A percentile compares a stretch with the other conserved stretches of the same genome.
These are phyloP conservation scores for Sugiyamaella novakii DNA, from an alignment of 1,139 yeast species.

Conservation along the genomic window DNA sequence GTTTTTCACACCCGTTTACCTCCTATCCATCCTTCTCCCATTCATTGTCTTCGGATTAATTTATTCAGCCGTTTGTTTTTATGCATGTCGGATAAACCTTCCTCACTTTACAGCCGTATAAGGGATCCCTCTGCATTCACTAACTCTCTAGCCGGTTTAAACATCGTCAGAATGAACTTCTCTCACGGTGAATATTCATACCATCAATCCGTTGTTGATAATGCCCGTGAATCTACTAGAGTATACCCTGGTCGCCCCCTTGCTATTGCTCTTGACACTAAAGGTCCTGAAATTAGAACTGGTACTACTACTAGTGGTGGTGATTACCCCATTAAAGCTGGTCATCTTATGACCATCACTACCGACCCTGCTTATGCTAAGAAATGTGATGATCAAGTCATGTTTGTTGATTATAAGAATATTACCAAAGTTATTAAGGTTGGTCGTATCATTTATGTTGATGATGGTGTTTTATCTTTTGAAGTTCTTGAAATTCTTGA, in stretches of 20 bases:
- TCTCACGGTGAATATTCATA: constrained; percentile 97
- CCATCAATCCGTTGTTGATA: constrained; percentile 95
- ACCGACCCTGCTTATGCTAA: constrained; percentile 80
- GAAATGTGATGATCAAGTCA: constrained; percentile 71
- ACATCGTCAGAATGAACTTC: constrained; percentile 98
- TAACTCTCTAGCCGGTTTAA: constrained; percentile 68
- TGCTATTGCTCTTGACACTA: constrained; percentile 98
- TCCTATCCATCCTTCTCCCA: too few relatives aligned
- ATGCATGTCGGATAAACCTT: constrained; percentile 12
- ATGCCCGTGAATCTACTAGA: constrained; percentile 91
- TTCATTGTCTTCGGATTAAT: constrained; percentile 9
- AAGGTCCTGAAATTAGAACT: constrained; percentile 99
- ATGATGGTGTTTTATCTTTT: constrained; percentile 96
- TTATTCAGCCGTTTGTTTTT: constrained; percentile 2
- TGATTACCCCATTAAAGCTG: constrained; percentile 80
- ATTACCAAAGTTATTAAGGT: constrained; percentile 87
- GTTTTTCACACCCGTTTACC: too few relatives aligned
- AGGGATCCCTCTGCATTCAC: constrained; percentile 7
- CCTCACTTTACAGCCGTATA: constrained; percentile 4
- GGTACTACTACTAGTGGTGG: constrained; percentile 81
- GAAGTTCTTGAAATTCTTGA: constrained; percentile 85
- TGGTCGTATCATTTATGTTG: constrained; percentile 90
- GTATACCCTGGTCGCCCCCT: constrained; percentile 92
- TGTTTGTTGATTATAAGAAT: constrained; percentile 94
- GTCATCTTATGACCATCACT: constrained; percentile 90